Percentiles rank a stretch among this genome's conserved stretches.
phyloP scores from a whole-genome alignment of 1,284 basidiomycete genomes.

The Jaminaea rosea region DNA sequence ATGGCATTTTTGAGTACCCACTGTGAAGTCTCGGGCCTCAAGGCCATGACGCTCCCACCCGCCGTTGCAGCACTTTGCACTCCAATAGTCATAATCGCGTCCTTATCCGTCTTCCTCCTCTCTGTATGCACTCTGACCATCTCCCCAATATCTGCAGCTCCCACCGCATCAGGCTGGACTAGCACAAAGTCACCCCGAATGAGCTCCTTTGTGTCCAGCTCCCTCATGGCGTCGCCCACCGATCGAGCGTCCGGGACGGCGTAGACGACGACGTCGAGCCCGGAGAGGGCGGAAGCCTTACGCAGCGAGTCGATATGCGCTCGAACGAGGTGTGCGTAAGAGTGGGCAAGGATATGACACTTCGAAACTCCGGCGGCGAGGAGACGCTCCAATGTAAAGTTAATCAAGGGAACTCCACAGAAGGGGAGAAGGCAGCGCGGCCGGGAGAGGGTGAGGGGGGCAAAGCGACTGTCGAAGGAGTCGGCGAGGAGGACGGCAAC shows the following conservation, averaged over 20 bases:
- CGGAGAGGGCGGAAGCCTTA: constrained; percentile 2
- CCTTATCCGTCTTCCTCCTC: constrained; percentile 73
- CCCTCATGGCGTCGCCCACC: constrained; percentile 88
- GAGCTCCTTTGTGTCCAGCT: constrained; percentile 78
- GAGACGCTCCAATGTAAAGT: constrained; percentile 92
- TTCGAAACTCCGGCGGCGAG: constrained; percentile 86
- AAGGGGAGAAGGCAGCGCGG: constrained; percentile 71
- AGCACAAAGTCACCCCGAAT: constrained; percentile 71
- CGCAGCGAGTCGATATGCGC: constrained; percentile 58
- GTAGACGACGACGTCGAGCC: constrained; percentile 60
- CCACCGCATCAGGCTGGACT: constrained; percentile 85
- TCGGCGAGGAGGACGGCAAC: constrained; percentile 90
- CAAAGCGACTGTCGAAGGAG: constrained; percentile 85
- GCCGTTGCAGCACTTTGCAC: not conserved
- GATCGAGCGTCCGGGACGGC: constrained; percentile 80
- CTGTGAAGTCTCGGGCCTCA: no score
- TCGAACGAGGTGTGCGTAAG: constrained; percentile 27
- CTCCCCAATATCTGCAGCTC: constrained; percentile 80
- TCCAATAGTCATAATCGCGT: constrained; percentile 75
- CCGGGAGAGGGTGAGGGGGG: constrained; percentile 61
- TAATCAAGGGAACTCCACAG: constrained; percentile 82
- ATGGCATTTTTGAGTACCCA: no score
- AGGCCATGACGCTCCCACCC: no score
- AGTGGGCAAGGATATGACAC: constrained; percentile 77
- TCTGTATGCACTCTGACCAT: constrained; percentile 83